Evolutionary conservation across 1,139 yeast genomes (phyloP).

Genomic region (Meyerozyma athensensis): DNA sequence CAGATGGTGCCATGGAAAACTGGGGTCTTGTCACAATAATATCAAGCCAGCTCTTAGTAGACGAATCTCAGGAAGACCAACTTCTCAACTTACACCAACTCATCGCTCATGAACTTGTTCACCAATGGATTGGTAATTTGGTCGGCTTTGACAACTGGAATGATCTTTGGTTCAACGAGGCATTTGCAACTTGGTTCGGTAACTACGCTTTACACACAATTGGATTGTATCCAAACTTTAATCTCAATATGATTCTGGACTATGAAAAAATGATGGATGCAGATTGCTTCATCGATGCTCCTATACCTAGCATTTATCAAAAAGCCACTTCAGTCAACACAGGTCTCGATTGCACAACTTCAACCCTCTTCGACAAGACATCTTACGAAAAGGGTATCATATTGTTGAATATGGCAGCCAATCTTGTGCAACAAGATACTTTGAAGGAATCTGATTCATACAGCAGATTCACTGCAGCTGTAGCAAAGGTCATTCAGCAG

Average conservation of each 20-base stretch:
- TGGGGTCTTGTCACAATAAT: slow-evolving; percentile 65
- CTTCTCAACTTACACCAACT: slow-evolving; percentile 42
- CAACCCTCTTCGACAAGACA: slow-evolving; percentile 43
- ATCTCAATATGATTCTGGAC: slow-evolving; percentile 26
- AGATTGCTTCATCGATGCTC: slow-evolving; percentile 33
- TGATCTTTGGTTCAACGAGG: slow-evolving; percentile 67
- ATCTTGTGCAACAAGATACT: slow-evolving; percentile 33
- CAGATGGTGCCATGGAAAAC: slow-evolving; percentile 79
- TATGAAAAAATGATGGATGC: slow-evolving; percentile 34
- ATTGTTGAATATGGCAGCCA: slow-evolving; percentile 51
- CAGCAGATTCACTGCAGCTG: slow-evolving; percentile 25
- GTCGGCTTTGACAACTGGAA: slow-evolving; percentile 65
- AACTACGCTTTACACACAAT: slow-evolving; percentile 33
- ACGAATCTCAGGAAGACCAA: slow-evolving; percentile 20
- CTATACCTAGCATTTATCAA: slow-evolving; percentile 24
- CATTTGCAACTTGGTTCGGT: slow-evolving; percentile 70
- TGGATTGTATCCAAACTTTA: slow-evolving; percentile 28
- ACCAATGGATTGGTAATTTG: slow-evolving; percentile 73
- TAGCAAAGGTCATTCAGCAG: slow-evolving; percentile 38
- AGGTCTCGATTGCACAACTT: slow-evolving; percentile 37
- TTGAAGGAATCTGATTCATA: slow-evolving; percentile 18
- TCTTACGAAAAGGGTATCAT: slow-evolving; percentile 65
- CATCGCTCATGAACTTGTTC: slow-evolving; percentile 66
- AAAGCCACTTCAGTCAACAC: slow-evolving; percentile 26
- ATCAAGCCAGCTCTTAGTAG: slow-evolving; percentile 44